Conservation (phyloP, 31 red algal species). For the Endocladia muricata region DNA sequence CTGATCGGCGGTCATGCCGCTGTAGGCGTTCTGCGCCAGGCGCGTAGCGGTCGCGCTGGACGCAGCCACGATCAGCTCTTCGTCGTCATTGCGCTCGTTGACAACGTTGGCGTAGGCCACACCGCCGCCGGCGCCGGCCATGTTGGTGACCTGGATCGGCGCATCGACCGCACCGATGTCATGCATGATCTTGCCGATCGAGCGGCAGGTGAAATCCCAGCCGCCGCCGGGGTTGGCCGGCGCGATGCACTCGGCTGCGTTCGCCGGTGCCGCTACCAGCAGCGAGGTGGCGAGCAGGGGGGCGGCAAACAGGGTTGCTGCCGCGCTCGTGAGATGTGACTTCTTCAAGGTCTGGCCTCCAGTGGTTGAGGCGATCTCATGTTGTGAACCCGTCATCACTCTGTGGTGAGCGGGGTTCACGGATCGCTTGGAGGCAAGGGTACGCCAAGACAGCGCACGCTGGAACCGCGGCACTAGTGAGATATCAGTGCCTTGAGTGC, state of each 20-base stretch:
- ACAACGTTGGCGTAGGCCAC: neutral
- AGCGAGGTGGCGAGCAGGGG: no score
- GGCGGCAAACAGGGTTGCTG: no score
- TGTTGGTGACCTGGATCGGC: slow-evolving; percentile 3
- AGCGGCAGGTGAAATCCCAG: neutral
- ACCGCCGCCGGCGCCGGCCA: neutral
- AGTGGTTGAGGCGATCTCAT: no score
- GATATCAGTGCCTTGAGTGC: no score
- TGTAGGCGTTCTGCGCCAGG: neutral
- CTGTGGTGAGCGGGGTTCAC: no score
- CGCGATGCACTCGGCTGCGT: slow-evolving; percentile 4
- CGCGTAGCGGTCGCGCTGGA: neutral
- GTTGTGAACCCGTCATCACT: no score
- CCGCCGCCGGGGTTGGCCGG: neutral
- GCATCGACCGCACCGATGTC: neutral
- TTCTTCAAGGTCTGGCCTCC: no score
- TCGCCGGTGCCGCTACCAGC: no score
- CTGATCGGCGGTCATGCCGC: neutral
- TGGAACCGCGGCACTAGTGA: no score
- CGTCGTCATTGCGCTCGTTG: neutral
- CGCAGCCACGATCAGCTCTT: neutral
- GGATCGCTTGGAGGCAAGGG: no score
- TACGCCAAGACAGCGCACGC: no score
- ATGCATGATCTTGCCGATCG: neutral
- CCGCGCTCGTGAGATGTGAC: no score